These are phyloP conservation scores for Tuber umbilicatum DNA, from an alignment of 495 filamentous ascomycete species.

Conservation along the genomic window DNA sequence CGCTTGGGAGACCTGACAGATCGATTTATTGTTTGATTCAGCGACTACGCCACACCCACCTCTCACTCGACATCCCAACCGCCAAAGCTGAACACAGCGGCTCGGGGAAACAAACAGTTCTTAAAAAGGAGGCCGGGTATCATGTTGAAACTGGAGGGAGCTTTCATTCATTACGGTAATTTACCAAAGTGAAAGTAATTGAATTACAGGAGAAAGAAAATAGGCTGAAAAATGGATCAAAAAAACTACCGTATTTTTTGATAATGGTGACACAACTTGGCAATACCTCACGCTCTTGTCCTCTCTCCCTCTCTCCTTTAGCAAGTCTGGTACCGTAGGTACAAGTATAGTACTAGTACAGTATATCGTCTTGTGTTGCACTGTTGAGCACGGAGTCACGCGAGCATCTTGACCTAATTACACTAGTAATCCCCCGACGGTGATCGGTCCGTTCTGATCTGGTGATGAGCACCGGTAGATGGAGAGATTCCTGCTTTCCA, in stretches of 20 bases:
- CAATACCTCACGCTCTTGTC: not conserved
- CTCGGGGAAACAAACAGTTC: not conserved
- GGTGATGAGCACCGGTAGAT: not conserved
- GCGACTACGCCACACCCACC: not conserved
- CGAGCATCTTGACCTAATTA: not conserved
- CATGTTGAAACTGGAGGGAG: not conserved
- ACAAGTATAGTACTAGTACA: not conserved
- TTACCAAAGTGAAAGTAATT: not conserved
- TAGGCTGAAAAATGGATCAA: not conserved
- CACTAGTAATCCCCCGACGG: not conserved
- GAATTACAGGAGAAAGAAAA: too few relatives aligned
- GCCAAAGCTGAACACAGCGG: not conserved
- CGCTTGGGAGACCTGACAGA: not conserved
- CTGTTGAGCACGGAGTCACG: not conserved
- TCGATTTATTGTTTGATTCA: not conserved
- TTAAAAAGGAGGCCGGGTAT: not conserved
- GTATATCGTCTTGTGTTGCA: not conserved
- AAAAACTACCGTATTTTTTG: not conserved
- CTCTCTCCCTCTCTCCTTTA: not conserved
- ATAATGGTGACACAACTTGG: not conserved
- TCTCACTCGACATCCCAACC: not conserved
- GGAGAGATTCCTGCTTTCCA: not conserved
- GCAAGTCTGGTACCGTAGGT: not conserved
- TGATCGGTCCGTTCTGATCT: not conserved
- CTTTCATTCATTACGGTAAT: not conserved